Evolutionary conservation across 768 basidiomycete species (phyloP).

Genomic region (Clathrus columnatus): DNA sequence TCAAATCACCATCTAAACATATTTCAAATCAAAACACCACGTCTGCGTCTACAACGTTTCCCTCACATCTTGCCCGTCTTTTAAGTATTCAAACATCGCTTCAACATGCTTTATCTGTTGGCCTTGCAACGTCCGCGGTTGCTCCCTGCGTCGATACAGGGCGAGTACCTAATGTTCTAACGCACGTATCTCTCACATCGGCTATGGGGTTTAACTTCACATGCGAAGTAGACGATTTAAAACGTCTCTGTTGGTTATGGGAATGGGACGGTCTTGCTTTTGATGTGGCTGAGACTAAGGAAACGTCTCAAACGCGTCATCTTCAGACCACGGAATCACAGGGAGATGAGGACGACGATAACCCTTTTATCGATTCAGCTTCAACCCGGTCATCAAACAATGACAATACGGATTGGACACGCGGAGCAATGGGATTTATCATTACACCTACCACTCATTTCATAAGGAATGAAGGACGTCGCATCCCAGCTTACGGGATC

Average conservation of each 20-base stretch:
- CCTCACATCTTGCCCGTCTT: slow-evolving; percentile 53
- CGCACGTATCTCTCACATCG: slow-evolving; percentile 60
- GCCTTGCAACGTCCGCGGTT: slow-evolving; percentile 72
- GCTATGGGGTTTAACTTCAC: slow-evolving; percentile 59
- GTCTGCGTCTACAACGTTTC: slow-evolving; percentile 30
- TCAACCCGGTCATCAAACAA: slow-evolving; percentile 45
- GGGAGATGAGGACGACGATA: slow-evolving; percentile 44
- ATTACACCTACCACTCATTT: slow-evolving; percentile 66
- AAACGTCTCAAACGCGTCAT: slow-evolving; percentile 1
- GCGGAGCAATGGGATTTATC: slow-evolving; percentile 74
- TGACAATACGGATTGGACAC: slow-evolving; percentile 40
- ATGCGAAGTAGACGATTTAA: slow-evolving; percentile 61
- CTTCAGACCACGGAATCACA: slow-evolving; percentile 4
- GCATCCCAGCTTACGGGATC: slow-evolving; percentile 73
- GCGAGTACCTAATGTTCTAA: slow-evolving; percentile 67
- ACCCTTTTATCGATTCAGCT: slow-evolving; percentile 53
- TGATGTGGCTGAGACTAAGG: slow-evolving; percentile 17
- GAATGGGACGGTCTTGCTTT: slow-evolving; percentile 64
- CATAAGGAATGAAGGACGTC: slow-evolving; percentile 53
- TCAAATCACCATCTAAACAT: slow-evolving; percentile 41
- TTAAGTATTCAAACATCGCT: slow-evolving; percentile 56
- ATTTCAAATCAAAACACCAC: slow-evolving; percentile 33
- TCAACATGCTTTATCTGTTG: slow-evolving; percentile 78
- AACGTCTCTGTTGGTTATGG: slow-evolving; percentile 79
- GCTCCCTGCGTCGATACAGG: slow-evolving; percentile 71